These are phyloP conservation scores for Ammopiptanthus mongolicus DNA, from an alignment of 306 rosid genomes.

Conservation along the genomic window DNA sequence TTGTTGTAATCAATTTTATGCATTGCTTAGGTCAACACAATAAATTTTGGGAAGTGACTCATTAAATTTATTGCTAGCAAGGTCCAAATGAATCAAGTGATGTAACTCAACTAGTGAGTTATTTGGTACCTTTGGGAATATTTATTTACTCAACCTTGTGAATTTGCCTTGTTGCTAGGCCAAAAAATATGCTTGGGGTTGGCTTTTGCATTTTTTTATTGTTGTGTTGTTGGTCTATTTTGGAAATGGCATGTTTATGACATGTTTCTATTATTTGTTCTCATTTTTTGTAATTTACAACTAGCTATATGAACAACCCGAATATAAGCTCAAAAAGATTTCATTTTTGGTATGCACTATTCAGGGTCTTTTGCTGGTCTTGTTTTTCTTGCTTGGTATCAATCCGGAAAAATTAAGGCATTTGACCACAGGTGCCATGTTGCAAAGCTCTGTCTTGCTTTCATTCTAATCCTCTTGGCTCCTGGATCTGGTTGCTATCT, in stretches of 20 bases:
- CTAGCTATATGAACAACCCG: conserved; percentile 5
- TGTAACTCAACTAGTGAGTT: too few species aligned
- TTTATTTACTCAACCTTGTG: not conserved
- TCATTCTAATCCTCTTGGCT: conserved; percentile 67
- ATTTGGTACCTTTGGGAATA: not conserved
- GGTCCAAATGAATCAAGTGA: too few species aligned
- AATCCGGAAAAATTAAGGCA: conserved; percentile 68
- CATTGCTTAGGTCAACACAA: too few species aligned
- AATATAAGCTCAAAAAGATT: conserved; percentile 10
- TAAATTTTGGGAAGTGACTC: too few species aligned
- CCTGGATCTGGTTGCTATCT: conserved; percentile 66
- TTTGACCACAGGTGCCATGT: conserved; percentile 82
- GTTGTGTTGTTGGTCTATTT: not conserved
- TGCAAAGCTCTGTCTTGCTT: conserved; percentile 71
- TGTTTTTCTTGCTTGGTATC: conserved; percentile 68
- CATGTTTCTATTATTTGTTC: conserved; percentile 4
- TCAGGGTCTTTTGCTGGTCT: conserved; percentile 98
- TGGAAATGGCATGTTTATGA: not conserved
- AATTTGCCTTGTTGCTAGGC: not conserved
- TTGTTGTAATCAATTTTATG: too few species aligned
- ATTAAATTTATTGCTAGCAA: too few species aligned
- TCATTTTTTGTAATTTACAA: conserved; percentile 16
- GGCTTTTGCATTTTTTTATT: not conserved
- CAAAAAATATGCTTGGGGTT: not conserved
- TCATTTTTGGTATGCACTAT: conserved; percentile 18